Evolutionary conservation across 371 early-diverging fungal species (phyloP).

Genomic region (Blastocladiella emersonii): DNA sequence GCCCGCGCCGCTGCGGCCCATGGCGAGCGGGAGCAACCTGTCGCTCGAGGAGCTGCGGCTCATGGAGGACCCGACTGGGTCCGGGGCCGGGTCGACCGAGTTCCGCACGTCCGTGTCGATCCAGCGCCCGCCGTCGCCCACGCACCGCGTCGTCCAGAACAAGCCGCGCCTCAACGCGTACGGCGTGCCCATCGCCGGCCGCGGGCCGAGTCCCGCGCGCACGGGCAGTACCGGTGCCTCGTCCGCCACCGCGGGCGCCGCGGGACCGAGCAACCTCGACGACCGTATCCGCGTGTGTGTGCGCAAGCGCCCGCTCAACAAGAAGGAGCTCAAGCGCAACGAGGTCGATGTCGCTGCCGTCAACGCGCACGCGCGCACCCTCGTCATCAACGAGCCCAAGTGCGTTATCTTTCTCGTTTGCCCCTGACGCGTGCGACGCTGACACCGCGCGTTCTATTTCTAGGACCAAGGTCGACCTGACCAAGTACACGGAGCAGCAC

Average conservation of each 20-base stretch:
- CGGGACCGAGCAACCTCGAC: constrained; percentile 25
- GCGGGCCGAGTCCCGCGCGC: neutral
- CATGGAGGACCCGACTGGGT: neutral
- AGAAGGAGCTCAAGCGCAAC: constrained; percentile 52
- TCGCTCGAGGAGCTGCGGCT: neutral
- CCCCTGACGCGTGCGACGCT: neutral
- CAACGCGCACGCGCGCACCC: constrained; percentile 36
- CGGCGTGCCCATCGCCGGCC: constrained; percentile 16
- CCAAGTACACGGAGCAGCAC: constrained; percentile 86
- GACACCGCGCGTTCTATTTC: too few species aligned
- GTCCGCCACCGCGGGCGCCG: neutral
- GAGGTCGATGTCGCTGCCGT: constrained; percentile 72
- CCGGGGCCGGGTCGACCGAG: neutral
- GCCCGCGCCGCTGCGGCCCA: too few species aligned
- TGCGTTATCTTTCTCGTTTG: constrained; percentile 20
- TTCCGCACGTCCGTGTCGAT: neutral
- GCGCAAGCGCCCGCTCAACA: constrained; percentile 84
- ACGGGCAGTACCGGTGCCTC: neutral
- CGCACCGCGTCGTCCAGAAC: neutral
- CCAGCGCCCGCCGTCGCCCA: neutral
- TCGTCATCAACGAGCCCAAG: constrained; percentile 82
- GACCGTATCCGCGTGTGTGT: constrained; percentile 92
- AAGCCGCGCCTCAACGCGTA: constrained; percentile 22
- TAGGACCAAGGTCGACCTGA: constrained; percentile 84
- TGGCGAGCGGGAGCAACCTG: neutral